Evolutionary conservation across 2,329 filamentous ascomycete species (phyloP).

Genomic region (Metarhizium guizhouense): DNA sequence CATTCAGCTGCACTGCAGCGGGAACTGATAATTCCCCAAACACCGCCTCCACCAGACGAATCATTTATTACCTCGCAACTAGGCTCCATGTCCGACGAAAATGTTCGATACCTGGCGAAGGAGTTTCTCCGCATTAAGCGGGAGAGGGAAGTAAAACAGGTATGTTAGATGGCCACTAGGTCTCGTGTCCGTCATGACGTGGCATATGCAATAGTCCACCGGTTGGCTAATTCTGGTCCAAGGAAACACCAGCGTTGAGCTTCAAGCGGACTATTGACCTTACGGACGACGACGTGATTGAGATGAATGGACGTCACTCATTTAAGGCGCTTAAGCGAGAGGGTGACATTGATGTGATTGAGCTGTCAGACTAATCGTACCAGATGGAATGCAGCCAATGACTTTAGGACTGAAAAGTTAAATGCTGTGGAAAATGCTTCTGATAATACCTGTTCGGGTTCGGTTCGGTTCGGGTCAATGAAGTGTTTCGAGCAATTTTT

Average conservation of each 20-base stretch:
- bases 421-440: not conserved
- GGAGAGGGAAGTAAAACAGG: not conserved
- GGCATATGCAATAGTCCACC: not conserved
- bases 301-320: not conserved
- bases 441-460: not conserved
- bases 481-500: too few species aligned
- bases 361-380: not conserved
- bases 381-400: not conserved
- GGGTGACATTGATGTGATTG: not conserved
- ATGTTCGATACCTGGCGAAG: slow-evolving; percentile 13
- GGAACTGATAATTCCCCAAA: slow-evolving; percentile 14
- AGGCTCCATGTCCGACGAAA: slow-evolving; percentile 6
- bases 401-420: not conserved
- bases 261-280: slow-evolving; percentile 7
- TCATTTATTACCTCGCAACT: slow-evolving; percentile 1
- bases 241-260: not conserved
- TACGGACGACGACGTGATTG: slow-evolving; percentile 1
- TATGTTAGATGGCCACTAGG: not conserved
- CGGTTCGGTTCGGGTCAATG: too few species aligned
- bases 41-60: slow-evolving; percentile 2
- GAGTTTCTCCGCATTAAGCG: slow-evolving; percentile 10
- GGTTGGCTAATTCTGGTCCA: not conserved
- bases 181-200: not conserved
- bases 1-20: slow-evolving; percentile 12
- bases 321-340: not conserved